Conservation (phyloP, 176 grass and related monocot genomes). For the Oryza rufipogon region DNA sequence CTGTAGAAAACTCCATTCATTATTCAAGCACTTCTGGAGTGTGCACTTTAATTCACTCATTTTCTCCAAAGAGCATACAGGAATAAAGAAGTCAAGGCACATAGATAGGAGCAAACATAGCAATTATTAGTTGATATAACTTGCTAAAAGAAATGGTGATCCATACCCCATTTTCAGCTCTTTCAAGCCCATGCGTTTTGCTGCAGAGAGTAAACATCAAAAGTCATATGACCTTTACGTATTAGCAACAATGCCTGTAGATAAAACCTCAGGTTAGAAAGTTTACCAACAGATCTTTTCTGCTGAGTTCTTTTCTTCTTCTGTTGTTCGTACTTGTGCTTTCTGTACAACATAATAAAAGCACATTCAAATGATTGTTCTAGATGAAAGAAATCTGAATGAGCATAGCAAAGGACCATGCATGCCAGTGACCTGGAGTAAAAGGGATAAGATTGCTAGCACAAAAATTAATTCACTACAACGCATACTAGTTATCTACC, state of each 20-base stretch:
- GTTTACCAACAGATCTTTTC: conserved; percentile 83
- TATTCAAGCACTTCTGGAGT: background rate
- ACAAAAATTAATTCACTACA: background rate
- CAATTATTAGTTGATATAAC: background rate
- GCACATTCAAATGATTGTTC: conserved; percentile 22
- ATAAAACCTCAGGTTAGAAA: background rate
- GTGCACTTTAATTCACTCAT: background rate
- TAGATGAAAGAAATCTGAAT: conserved; percentile 27
- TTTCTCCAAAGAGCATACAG: background rate
- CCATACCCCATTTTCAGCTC: conserved; percentile 95
- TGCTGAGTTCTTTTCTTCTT: conserved; percentile 95
- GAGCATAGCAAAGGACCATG: background rate
- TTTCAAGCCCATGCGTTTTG: conserved; percentile 75
- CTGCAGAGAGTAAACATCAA: conserved; percentile 46
- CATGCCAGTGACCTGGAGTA: background rate
- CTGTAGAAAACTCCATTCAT: background rate
- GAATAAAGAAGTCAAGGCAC: background rate
- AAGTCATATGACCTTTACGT: conserved; percentile 23
- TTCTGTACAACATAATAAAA: conserved; percentile 62
- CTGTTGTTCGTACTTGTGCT: conserved; percentile 87
- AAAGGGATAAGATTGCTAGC: background rate
- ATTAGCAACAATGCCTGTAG: background rate
- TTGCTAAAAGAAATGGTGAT: conserved; percentile 15
- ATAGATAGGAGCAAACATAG: background rate
- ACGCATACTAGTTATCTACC: background rate